These are phyloP conservation scores for Senna tora DNA, from an alignment of 306 rosid genomes.

Conservation along the genomic window DNA sequence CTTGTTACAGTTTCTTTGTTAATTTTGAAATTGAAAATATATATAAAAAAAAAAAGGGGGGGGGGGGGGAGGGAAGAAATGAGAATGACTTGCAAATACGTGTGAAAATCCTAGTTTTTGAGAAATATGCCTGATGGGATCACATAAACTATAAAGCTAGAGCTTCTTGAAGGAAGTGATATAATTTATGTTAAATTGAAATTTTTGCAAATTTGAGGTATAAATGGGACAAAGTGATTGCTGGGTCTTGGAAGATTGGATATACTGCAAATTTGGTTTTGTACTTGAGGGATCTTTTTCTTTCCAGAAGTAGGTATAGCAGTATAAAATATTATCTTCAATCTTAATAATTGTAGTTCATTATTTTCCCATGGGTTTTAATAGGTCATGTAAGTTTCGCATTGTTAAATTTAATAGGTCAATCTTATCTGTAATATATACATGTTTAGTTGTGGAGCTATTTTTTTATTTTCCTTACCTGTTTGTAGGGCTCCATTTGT, in stretches of 20 bases:
- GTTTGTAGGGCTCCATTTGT: conserved; percentile 76
- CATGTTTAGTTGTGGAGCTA: conserved; percentile 8
- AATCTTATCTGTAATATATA: background rate
- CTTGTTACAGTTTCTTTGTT: background rate
- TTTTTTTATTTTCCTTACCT: background rate
- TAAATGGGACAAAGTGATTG: background rate
- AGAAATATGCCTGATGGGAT: too few relatives aligned
- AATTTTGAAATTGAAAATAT: background rate
- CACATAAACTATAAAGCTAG: too few relatives aligned
- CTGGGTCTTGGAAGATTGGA: background rate
- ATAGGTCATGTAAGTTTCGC: background rate
- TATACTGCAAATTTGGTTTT: background rate
- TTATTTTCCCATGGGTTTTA: background rate
- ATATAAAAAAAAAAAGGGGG: background rate
- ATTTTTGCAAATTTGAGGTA: background rate
- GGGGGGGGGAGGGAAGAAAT: too few relatives aligned
- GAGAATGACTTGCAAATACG: too few relatives aligned
- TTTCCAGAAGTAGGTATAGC: background rate
- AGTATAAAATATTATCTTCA: background rate
- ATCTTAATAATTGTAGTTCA: background rate
- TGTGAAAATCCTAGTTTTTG: too few relatives aligned
- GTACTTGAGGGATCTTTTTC: background rate
- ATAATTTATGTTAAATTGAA: background rate
- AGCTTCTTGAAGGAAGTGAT: background rate
- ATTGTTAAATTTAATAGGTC: background rate